Evolutionary conservation across 805 yeast genomes (phyloP).

Genomic region (Barnettozyma vustinii): DNA sequence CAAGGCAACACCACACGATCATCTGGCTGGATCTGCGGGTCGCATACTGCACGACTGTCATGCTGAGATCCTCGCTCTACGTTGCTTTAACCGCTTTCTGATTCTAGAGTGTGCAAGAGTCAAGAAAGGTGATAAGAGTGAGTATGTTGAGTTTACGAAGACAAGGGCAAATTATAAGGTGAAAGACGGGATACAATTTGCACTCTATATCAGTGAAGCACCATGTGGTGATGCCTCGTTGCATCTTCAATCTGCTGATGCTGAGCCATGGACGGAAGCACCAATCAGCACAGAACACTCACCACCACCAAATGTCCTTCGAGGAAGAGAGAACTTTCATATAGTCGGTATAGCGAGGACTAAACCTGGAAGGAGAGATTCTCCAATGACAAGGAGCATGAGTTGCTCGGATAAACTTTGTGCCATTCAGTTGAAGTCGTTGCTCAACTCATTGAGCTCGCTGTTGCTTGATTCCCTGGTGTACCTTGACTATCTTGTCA

Average conservation of each 20-base stretch:
- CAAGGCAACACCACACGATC: conserved; percentile 60
- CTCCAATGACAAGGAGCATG: conserved; percentile 65
- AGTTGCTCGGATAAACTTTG: conserved; percentile 87
- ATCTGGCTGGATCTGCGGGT: conserved; percentile 45
- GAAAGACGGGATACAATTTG: conserved; percentile 38
- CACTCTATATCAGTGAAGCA: conserved; percentile 62
- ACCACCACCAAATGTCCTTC: conserved; percentile 20
- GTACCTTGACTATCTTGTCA: conserved; percentile 43
- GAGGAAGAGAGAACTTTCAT: conserved; percentile 64
- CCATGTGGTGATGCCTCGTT: conserved; percentile 93
- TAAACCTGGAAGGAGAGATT: conserved; percentile 87
- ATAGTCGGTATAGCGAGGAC: conserved; percentile 70
- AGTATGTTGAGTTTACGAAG: conserved; percentile 3
- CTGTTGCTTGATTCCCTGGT: conserved; percentile 26
- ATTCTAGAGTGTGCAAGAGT: conserved; percentile 15
- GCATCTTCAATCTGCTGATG: conserved; percentile 32
- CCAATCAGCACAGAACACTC: conserved; percentile 2
- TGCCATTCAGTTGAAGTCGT: conserved; percentile 51
- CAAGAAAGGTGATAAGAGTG: conserved; percentile 8
- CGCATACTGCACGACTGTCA: conserved; percentile 78
- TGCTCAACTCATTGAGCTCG: conserved; percentile 43
- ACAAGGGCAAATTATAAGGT: conserved; percentile 25
- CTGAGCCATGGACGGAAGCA: conserved; percentile 18
- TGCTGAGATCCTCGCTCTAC: conserved; percentile 74
- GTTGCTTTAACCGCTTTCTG: conserved; percentile 53